These are phyloP conservation scores for Bryum argenteum DNA, from an alignment of 225 moss, liverwort and hornwort species.

Conservation along the genomic window DNA sequence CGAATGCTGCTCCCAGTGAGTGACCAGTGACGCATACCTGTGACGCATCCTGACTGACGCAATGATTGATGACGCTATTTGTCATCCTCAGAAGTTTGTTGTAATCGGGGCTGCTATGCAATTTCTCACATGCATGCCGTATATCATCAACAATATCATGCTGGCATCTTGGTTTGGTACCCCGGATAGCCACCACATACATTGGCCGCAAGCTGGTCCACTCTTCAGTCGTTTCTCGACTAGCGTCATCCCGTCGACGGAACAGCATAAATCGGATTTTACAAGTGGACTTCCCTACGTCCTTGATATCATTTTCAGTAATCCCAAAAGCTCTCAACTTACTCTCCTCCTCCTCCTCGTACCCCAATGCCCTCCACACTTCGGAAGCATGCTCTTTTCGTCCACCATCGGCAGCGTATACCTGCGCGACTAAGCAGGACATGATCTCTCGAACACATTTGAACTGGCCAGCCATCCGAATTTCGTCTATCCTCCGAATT, in stretches of 20 bases:
- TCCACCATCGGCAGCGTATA: not conserved
- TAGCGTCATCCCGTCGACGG: not conserved
- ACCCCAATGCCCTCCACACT: not conserved
- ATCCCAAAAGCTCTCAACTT: not conserved
- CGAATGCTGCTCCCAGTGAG: not conserved
- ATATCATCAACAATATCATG: not conserved
- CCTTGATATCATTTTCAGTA: not conserved
- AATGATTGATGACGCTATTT: not conserved
- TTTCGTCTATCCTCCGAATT: too few species aligned
- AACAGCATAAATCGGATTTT: not conserved
- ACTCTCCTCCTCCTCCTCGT: not conserved
- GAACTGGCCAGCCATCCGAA: not conserved
- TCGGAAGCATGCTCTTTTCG: not conserved
- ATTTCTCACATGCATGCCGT: not conserved
- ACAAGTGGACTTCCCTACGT: not conserved
- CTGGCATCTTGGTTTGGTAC: not conserved
- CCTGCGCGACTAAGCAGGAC: not conserved
- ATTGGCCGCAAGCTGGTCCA: not conserved
- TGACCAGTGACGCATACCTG: not conserved
- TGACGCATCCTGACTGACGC: rapidly evolving
- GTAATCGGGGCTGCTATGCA: not conserved
- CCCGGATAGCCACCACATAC: slow-evolving; percentile 1
- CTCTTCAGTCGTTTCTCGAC: not conserved
- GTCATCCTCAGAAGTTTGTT: not conserved
- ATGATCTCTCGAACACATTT: not conserved